Evolutionary conservation across 2,329 filamentous ascomycete species (phyloP), one percentile per base, ranked within the genome.

Genomic region (Cucurbitaria berberidis): DNA sequence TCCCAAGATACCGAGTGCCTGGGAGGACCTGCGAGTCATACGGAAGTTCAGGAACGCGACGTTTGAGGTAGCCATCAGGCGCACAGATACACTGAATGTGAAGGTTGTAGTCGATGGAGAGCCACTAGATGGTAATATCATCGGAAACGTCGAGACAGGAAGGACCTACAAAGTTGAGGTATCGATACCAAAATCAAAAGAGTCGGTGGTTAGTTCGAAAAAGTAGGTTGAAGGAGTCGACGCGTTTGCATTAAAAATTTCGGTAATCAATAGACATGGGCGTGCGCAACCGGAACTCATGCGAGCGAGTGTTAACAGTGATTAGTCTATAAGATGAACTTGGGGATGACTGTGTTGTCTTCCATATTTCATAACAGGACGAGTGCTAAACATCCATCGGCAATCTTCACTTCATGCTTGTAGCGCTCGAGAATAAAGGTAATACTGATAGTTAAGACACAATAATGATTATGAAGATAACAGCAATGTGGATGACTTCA

Each of bases 31-130:
- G 60, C 78, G 76, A 50, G 80, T 78, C 16, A 77, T 68, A 15
- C 77, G 83, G 15, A 42, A 70, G 36, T 85, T 85, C 67, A 76
- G 82, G 13, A 81, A 78, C 1, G 82, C 82, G 13, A 78, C 69
- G 1, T 83, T 85, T 59, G 61, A 77, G 3, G 66, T 83, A 2
- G 70, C 79, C 19, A 76, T 84, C 21, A 74, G 69, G 27, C 76
- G 80, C 1, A 70, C 62, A 7, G 73, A 77, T 22, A 78, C 79
- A 8, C 57, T 74, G 32, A 68, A 72, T 4, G 74, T 81, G 2
- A 73, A 70, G 16, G 77, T 83, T 3, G 69, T 62, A 29, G 51
- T 77, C 7, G 76, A 75, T 42, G 77, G 72, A 11, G 54, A 70
- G 30, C 63, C 69, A 2, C 59, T 84, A 30, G 74, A 77, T 0